Evolutionary conservation across 2,329 filamentous ascomycete genomes (phyloP).

Genomic region (Purpureocillium lavendulum): DNA sequence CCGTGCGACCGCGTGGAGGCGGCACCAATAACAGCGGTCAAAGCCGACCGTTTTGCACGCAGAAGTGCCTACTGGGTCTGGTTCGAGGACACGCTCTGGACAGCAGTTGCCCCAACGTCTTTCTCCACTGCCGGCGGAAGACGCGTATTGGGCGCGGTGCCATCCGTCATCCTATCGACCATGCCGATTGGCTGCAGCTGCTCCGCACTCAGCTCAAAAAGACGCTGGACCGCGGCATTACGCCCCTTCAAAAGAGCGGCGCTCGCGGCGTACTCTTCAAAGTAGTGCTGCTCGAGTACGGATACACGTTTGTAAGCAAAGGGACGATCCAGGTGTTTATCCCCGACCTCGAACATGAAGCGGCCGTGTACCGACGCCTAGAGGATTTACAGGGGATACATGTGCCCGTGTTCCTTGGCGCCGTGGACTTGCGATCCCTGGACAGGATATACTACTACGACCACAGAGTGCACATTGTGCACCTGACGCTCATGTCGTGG

Average conservation of each 20-base stretch:
- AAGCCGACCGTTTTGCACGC: conserved; percentile 23
- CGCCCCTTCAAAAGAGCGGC: conserved; percentile 17
- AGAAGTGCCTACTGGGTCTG: conserved; percentile 28
- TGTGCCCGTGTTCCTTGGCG: conserved; percentile 29
- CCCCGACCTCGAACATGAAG: conserved; percentile 25
- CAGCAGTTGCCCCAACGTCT: conserved; percentile 29
- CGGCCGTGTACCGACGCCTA: conserved; percentile 24
- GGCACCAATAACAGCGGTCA: no score
- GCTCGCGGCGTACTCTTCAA: conserved; percentile 30
- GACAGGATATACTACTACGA: conserved; percentile 23
- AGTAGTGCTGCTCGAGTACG: conserved; percentile 28
- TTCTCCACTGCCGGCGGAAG: no score
- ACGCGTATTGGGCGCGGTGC: no score
- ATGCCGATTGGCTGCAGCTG: conserved; percentile 16
- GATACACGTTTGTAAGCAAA: conserved; percentile 36
- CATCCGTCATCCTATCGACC: conserved; percentile 24
- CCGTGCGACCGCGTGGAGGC: no score
- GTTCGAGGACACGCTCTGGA: conserved; percentile 20
- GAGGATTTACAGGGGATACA: conserved; percentile 21
- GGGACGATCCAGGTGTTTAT: conserved; percentile 24
- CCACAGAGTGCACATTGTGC: conserved; percentile 19
- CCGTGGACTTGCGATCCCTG: conserved; percentile 24
- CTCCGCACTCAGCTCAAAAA: conserved; percentile 20
- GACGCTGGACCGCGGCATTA: conserved; percentile 21
- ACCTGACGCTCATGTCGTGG: conserved; percentile 26